These are phyloP conservation scores for Phytophthora constricta DNA, from an alignment of 352 stramenopile species.

Conservation along the genomic window DNA sequence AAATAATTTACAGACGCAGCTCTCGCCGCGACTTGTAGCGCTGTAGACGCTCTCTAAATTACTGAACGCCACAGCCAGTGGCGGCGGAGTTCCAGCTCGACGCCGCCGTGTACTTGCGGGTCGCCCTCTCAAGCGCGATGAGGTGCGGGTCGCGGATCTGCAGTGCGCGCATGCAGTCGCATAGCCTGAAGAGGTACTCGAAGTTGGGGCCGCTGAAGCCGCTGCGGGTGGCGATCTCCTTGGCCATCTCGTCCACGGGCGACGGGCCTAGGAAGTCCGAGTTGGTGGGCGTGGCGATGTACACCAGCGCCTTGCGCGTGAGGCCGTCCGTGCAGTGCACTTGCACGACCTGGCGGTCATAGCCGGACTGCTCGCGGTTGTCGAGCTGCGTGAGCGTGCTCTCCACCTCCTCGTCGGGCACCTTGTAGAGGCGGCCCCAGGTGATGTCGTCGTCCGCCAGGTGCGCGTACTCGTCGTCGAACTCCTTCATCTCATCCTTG, in stretches of 20 bases:
- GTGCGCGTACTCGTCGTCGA: conserved; percentile 77
- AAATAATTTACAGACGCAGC: conserved; percentile 50
- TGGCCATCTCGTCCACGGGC: conserved; percentile 78
- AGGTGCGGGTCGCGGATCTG: conserved; percentile 81
- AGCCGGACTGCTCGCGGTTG: conserved; percentile 86
- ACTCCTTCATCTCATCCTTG: conserved; percentile 73
- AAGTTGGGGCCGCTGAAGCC: conserved; percentile 83
- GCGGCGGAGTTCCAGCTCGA: conserved; percentile 47
- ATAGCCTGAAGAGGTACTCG: conserved; percentile 87
- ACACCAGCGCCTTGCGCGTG: conserved; percentile 76
- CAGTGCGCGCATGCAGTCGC: conserved; percentile 78
- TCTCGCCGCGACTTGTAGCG: conserved; percentile 16
- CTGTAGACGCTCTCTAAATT: conserved; percentile 38
- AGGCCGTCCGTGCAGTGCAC: conserved; percentile 79
- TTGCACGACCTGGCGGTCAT: conserved; percentile 78
- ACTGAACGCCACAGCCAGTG: conserved; percentile 60
- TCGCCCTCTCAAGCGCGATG: conserved; percentile 70
- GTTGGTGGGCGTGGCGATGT: conserved; percentile 87
- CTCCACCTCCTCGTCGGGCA: conserved; percentile 78
- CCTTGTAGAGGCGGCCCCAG: conserved; percentile 89
- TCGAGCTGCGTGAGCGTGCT: conserved; percentile 83
- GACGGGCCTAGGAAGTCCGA: conserved; percentile 82
- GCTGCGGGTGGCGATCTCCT: conserved; percentile 74
- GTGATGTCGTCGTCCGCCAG: conserved; percentile 69
- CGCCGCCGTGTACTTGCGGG: conserved; percentile 61